Percentiles rank a stretch among this genome's conserved stretches.
phyloP scores from a whole-genome alignment of 805 yeast genomes.

The Cyberlindnera petersonii region DNA sequence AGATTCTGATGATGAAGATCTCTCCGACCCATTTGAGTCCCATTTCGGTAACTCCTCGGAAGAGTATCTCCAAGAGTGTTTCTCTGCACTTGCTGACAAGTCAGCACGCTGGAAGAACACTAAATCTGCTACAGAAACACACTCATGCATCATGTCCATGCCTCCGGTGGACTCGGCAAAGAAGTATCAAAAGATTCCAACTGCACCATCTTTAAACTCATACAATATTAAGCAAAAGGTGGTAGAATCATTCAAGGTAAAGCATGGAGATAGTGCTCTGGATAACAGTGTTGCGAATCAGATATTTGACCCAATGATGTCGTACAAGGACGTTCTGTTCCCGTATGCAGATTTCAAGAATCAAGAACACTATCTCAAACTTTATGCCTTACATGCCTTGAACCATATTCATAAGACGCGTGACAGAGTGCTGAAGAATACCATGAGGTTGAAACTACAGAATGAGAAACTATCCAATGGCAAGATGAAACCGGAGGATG shows the following conservation, averaged over 20 bases:
- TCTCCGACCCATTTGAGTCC: conserved; percentile 66
- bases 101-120: conserved; percentile 27
- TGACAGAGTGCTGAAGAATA: conserved; percentile 78
- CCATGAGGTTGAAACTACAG: conserved; percentile 46
- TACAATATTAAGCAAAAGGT: conserved; percentile 47
- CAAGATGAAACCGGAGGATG: conserved; percentile 37
- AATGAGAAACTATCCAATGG: conserved; percentile 37
- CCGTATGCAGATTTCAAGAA: conserved; percentile 53
- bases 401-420: conserved; percentile 87
- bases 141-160: conserved; percentile 24
- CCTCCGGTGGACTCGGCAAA: conserved; percentile 24
- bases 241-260: conserved; percentile 24
- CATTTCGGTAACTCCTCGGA: conserved; percentile 60
- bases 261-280: conserved; percentile 19
- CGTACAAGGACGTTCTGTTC: conserved; percentile 66
- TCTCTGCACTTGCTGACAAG: conserved; percentile 27
- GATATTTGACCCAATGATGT: conserved; percentile 61
- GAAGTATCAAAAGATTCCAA: conserved; percentile 20
- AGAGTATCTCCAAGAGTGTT: conserved; percentile 34
- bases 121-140: conserved; percentile 18
- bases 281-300: conserved; percentile 44
- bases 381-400: conserved; percentile 66
- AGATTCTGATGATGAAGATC: conserved; percentile 33
- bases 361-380: conserved; percentile 49
- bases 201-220: conserved; percentile 26